phyloP scores from a whole-genome alignment of 768 basidiomycete species.

The Lactarius hatsudake region DNA sequence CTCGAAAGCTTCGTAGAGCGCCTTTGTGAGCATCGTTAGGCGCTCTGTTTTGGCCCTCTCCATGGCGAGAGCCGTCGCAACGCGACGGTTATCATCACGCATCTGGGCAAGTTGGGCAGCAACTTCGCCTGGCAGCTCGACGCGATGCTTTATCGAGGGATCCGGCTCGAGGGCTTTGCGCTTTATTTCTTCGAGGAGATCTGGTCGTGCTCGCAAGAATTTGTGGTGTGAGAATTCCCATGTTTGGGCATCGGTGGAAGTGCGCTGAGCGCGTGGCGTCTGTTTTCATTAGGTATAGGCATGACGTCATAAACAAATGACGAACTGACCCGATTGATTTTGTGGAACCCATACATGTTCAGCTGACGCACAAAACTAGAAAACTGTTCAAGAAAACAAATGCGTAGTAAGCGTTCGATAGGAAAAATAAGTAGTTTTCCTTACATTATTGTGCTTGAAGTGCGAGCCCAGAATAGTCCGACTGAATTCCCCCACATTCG shows the following conservation, averaged over 20 bases:
- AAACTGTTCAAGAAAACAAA: conserved; percentile 50
- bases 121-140: conserved; percentile 81
- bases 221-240: conserved; percentile 91
- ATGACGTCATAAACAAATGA: conserved; percentile 9
- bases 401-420: not conserved
- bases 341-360: conserved; percentile 97
- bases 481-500: conserved; percentile 83
- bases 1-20: conserved; percentile 60
- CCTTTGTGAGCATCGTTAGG: conserved; percentile 54
- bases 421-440: conserved; percentile 28
- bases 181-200: conserved; percentile 82
- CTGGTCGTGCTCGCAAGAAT: conserved; percentile 76
- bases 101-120: conserved; percentile 62
- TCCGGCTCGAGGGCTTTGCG: conserved; percentile 83
- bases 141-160: conserved; percentile 64
- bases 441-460: conserved; percentile 87
- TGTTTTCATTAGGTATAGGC: conserved; percentile 30
- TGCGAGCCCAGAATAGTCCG: conserved; percentile 80
- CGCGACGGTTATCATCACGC: conserved; percentile 66
- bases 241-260: conserved; percentile 74
- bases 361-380: conserved; percentile 92
- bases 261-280: conserved; percentile 82
- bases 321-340: conserved; percentile 74
- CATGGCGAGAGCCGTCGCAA: conserved; percentile 49
- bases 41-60: conserved; percentile 64